Evolutionary conservation across 163 green algal genomes (phyloP).

Genomic region (Volvox carteri): DNA sequence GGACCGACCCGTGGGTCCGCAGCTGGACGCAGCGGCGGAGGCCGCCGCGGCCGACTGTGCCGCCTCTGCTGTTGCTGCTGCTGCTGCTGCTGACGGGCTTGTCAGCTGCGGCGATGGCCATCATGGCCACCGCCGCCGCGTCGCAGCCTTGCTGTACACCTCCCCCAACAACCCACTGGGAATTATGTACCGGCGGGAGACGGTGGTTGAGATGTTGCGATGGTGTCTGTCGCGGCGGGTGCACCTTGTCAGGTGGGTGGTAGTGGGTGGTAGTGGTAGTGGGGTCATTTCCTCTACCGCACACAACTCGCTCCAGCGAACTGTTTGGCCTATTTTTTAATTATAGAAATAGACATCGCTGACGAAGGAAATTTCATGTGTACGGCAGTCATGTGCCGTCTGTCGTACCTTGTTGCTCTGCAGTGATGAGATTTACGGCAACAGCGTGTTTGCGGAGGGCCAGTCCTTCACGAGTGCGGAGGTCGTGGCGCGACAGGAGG

Average conservation of each 20-base stretch:
- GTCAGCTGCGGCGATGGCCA: slow-evolving; percentile 13
- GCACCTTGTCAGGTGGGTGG: slow-evolving; percentile 80
- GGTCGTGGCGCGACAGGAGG: slow-evolving; percentile 65
- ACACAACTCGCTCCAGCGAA: not conserved
- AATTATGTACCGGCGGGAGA: slow-evolving; percentile 63
- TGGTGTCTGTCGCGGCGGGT: slow-evolving; percentile 81
- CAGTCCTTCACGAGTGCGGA: slow-evolving; percentile 71
- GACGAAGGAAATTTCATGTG: too few relatives aligned
- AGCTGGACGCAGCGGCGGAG: slow-evolving; percentile 55
- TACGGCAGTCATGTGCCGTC: too few relatives aligned
- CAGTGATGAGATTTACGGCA: slow-evolving; percentile 94
- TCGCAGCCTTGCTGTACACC: slow-evolving; percentile 80
- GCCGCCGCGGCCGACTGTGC: not conserved
- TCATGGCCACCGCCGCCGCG: not conserved
- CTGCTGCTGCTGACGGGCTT: not conserved
- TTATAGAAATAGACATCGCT: too few relatives aligned
- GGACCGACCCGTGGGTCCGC: slow-evolving; percentile 47
- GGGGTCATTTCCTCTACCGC: not conserved
- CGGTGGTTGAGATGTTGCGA: slow-evolving; percentile 74
- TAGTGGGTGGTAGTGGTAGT: not conserved
- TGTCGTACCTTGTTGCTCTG: too few relatives aligned
- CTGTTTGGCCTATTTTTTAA: too few relatives aligned
- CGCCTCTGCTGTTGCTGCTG: not conserved
- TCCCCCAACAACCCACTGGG: slow-evolving; percentile 92
- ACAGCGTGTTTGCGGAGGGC: slow-evolving; percentile 77